Conservation (phyloP, 1,284 basidiomycete genomes). For the Apiotrichum laibachii region DNA sequence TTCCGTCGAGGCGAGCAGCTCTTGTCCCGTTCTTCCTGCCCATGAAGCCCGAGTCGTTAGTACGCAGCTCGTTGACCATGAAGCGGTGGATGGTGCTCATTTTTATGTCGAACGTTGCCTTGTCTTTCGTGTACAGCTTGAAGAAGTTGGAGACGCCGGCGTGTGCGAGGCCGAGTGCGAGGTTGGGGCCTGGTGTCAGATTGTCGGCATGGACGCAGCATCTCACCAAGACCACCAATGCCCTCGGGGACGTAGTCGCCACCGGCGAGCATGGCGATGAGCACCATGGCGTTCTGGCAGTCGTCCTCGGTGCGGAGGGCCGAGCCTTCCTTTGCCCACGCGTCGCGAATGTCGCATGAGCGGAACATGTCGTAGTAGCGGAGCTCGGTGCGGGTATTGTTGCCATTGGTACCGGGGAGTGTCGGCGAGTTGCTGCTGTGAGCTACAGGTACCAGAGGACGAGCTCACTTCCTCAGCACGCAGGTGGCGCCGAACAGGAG, state of each 20-base stretch:
- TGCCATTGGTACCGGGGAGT: constrained; percentile 57
- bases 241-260: constrained; percentile 78
- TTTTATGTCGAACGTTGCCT: constrained; percentile 16
- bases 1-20: constrained; percentile 60
- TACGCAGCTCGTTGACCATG: constrained; percentile 66
- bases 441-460: neutral
- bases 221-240: constrained; percentile 38
- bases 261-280: constrained; percentile 80
- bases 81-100: constrained; percentile 61
- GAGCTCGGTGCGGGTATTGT: constrained; percentile 51
- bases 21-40: constrained; percentile 58
- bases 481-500: constrained; percentile 82
- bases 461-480: constrained; percentile 69
- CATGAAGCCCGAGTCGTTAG: constrained; percentile 64
- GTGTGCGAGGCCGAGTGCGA: constrained; percentile 53
- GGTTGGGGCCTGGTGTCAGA: constrained; percentile 42
- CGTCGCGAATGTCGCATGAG: constrained; percentile 54
- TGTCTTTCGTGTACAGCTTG: constrained; percentile 57
- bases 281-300: constrained; percentile 72
- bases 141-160: constrained; percentile 57
- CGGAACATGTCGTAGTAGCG: constrained; percentile 70
- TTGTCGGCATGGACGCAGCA: constrained; percentile 5
- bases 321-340: constrained; percentile 28
- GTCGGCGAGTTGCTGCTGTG: constrained; percentile 65
- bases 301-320: constrained; percentile 41